Percentiles rank a stretch among this genome's conserved stretches.
phyloP scores from a whole-genome alignment of 2,329 filamentous ascomycete species.

The Aspergillus novoparasiticus region DNA sequence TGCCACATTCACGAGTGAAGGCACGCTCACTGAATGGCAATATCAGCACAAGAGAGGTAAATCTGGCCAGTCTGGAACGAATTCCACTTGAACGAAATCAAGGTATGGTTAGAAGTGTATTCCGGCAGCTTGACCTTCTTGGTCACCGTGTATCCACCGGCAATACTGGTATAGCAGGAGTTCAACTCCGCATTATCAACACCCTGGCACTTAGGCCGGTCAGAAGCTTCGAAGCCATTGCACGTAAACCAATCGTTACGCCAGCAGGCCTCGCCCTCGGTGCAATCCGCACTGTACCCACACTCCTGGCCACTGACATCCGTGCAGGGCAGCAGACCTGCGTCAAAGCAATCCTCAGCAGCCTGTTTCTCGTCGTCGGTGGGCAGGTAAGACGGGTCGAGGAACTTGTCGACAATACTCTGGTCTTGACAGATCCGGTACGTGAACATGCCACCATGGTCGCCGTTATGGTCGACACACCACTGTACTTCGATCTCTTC shows the following conservation, averaged over 20 bases:
- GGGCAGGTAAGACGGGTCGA: conserved; percentile 51
- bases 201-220: conserved; percentile 39
- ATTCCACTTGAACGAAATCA: conserved; percentile 59
- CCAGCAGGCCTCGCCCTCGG: conserved; percentile 47
- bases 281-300: conserved; percentile 53
- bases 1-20: neutral
- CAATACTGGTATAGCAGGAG: conserved; percentile 56
- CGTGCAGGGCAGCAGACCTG: conserved; percentile 51
- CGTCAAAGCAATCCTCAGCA: conserved; percentile 57
- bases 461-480: conserved; percentile 60
- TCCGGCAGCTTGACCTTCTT: conserved; percentile 56
- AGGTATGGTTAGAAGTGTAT: conserved; percentile 53
- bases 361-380: conserved; percentile 56
- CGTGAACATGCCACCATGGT: conserved; percentile 60
- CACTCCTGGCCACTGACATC: conserved; percentile 55
- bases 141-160: conserved; percentile 57
- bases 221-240: conserved; percentile 22
- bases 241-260: conserved; percentile 61
- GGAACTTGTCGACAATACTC: conserved; percentile 53
- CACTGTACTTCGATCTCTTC: conserved; percentile 55
- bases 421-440: conserved; percentile 59
- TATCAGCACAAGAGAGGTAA: conserved; percentile 58
- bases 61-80: conserved; percentile 58
- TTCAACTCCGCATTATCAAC: conserved; percentile 49
- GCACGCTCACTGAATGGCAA: conserved; percentile 41